Percentiles rank a stretch among this genome's conserved stretches.
Evolutionary conservation across 2,329 filamentous ascomycete genomes (phyloP).

Genomic region (Huntiella savannae): DNA sequence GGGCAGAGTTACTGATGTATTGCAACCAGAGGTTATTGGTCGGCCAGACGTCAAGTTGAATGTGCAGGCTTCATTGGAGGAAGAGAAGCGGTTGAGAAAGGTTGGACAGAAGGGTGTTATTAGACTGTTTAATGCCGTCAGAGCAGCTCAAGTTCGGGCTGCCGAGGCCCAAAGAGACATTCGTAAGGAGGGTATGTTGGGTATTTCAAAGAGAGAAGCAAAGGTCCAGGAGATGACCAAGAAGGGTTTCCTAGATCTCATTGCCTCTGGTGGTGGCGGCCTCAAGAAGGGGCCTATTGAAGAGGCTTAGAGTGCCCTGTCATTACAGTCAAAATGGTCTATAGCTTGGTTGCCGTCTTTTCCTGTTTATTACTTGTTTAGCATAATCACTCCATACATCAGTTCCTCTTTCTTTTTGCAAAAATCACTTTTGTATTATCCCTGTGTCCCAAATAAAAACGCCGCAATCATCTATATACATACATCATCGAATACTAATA

Average conservation of each 20-base stretch:
- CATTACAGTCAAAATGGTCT: too few relatives aligned
- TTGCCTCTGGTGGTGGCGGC: slow-evolving; percentile 43
- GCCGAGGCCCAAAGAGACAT: slow-evolving; percentile 54
- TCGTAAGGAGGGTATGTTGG: slow-evolving; percentile 55
- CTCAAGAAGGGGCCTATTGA: slow-evolving; percentile 40
- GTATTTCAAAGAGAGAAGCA: slow-evolving; percentile 63
- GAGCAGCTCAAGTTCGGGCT: slow-evolving; percentile 78
- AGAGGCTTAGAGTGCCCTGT: slow-evolving; percentile 22
- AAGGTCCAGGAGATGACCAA: slow-evolving; percentile 92
- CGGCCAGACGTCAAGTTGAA: slow-evolving; percentile 1
- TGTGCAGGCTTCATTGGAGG: slow-evolving; percentile 32
- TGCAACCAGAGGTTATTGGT: slow-evolving; percentile 21
- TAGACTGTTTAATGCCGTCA: slow-evolving; percentile 88
- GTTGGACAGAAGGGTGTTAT: slow-evolving; percentile 86
- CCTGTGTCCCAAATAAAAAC: background rate
- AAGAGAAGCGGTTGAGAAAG: slow-evolving; percentile 66
- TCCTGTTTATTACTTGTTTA: too few relatives aligned
- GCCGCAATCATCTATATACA: slow-evolving; percentile 5
- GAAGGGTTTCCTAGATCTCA: slow-evolving; percentile 86
- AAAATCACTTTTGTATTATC: too few relatives aligned
- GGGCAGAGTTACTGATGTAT: slow-evolving; percentile 71
- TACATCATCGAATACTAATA: slow-evolving; percentile 5
- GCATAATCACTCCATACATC: too few relatives aligned
- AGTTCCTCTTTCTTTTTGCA: too few relatives aligned
- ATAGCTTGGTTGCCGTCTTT: too few relatives aligned